Conservation (phyloP, 2,329 filamentous ascomycete genomes). For the Raffaelea arxii region DNA sequence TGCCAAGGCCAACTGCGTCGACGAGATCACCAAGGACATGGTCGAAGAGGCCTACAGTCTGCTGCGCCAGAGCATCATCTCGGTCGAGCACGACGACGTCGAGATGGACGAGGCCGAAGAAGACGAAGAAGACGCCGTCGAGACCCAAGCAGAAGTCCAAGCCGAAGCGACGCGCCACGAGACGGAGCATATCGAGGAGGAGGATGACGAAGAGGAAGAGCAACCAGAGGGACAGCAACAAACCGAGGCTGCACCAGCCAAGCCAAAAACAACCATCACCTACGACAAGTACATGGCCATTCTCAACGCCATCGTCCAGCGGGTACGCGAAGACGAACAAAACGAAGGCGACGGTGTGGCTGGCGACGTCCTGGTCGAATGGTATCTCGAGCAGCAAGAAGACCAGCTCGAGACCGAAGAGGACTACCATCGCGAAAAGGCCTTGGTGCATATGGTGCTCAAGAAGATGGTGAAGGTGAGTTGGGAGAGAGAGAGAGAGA, state of each 20-base stretch:
- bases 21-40: constrained; percentile 75
- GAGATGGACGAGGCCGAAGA: constrained; percentile 81
- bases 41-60: constrained; percentile 89
- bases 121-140: constrained; percentile 53
- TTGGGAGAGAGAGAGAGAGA: constrained; percentile 8
- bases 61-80: constrained; percentile 89
- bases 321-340: constrained; percentile 74
- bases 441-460: constrained; percentile 71
- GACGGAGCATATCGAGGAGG: constrained; percentile 4
- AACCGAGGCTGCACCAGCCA: constrained; percentile 6
- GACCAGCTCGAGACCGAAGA: constrained; percentile 72
- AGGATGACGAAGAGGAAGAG: constrained; percentile 29
- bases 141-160: constrained; percentile 51
- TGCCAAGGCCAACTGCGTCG: constrained; percentile 92
- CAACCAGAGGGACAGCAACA: constrained; percentile 14
- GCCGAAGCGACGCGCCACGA: constrained; percentile 5
- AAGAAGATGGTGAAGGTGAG: constrained; percentile 93
- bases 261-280: constrained; percentile 74
- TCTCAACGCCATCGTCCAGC: constrained; percentile 73
- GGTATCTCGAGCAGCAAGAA: constrained; percentile 91
- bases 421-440: constrained; percentile 66
- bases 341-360: constrained; percentile 72
- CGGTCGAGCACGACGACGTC: constrained; percentile 93
- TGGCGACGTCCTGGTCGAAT: constrained; percentile 69
- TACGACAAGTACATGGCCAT: constrained; percentile 93